Base-by-base conservation (phyloP, 805 yeast species). In the Monosporozyma siamensis region DNA sequence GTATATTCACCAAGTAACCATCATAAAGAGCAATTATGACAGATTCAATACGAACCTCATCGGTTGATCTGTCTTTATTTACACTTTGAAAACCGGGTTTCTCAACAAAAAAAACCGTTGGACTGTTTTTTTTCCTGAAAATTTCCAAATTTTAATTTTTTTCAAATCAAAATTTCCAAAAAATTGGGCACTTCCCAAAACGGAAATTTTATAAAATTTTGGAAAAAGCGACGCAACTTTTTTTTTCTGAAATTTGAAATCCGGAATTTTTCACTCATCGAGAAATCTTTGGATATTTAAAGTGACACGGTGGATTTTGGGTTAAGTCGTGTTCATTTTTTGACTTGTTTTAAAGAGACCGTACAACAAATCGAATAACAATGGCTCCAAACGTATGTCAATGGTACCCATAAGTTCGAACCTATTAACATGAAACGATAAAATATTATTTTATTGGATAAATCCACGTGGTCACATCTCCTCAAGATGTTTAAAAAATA, bases 311-410 rank as follows among this genome's bases (percentile, higher is more conserved):
- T n/a, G n/a, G n/a, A n/a, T n/a, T n/a, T n/a, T n/a, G n/a, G 32
- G 32, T 29, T 29, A 29, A 29, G 3, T 14, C 32, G 17, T 15
- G 14, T n/a, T 18, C 2, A n/a, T 20, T 20, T 20, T 3, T 4
- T 1, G 6, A 20, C 6, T 22, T 20, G n/a, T 20, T 34, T 4
- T 12, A 12, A 21, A 34, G 3, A 20, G 7, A 34, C 26, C 26
- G 37, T 14, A 14, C 17, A n/a, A 23, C 47, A 41, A 38, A 39
- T 26, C 27, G 42, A 38, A 42, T 34, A 27, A 49, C 46, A 52
- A 52, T 84, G 94, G 94, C 94, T 80, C 94, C 94, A 81, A 82
- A 80, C 71, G 92, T 83, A 82, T 72, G 92, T 82, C 66, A 22
- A 15, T 37, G 27, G 29, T 26, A 20, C n/a, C 26, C 29, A 14